Base-by-base conservation (phyloP, 192 early-diverging fungal genomes). In the Ambispora gerdemannii region DNA sequence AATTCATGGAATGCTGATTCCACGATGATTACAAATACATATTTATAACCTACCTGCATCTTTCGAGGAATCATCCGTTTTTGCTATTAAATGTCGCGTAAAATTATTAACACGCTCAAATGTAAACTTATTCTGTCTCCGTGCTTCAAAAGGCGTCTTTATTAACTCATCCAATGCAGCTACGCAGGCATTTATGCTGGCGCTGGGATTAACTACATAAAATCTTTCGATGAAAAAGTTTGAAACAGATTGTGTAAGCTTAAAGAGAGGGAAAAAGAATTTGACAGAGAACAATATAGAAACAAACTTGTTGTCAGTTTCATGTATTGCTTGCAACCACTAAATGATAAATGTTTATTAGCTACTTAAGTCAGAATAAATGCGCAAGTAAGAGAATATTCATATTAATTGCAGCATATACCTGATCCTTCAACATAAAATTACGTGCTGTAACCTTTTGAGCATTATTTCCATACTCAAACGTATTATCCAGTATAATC, bases 241-340 rank as follows among this genome's bases (percentile, higher is more conserved):
- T 66, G 27, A 50, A 33, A 32, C n/a, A 50, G 43, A 43, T 3
- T 27, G 56, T 15, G 24, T 24, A 59, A 59, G 24, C 22, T 59
- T 59, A 64, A 49, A 22, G 20, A 64, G 28, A 30, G 49, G 10
- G 27, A 32, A 33, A 47, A 17, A 4, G 27, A 17, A 22, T 49
- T 25, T 8, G 28, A 4, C 10, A 33, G 30, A 32, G 19, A 50
- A 49, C 30, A 31, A 31, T 20, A 28, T 22, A 32, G 28, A 65
- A 50, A 65, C 43, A 65, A 50, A 65, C 63, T 49, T 65, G 43
- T 65, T 65, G 28, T 65, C 43, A 50, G 47, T 65, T 49, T 50
- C 25, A 32, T 65, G 38, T 32, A 65, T 65, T 49, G 63, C 63
- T 49, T 65, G 63, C 22, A 65, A 19, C 63, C 38, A 65, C 63